Evolutionary conservation across 441 rosid species (phyloP).

Genomic region (Populus trichocarpa): DNA sequence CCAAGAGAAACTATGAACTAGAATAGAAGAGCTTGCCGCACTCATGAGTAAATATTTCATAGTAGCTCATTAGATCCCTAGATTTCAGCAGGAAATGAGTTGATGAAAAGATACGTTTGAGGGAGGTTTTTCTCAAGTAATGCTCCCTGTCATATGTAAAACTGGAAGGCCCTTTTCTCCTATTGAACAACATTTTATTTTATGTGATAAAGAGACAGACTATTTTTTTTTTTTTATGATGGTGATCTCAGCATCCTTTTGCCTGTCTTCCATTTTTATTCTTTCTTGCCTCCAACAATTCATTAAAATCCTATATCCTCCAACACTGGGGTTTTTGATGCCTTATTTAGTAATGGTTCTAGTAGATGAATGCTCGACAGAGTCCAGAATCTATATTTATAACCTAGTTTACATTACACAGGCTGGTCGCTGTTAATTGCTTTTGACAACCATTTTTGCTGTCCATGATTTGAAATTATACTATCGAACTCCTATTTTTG

Average conservation of each 20-base stretch:
- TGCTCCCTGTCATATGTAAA: background rate
- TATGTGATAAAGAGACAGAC: background rate
- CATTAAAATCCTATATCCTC: conserved; percentile 17
- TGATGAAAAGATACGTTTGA: background rate
- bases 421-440: background rate
- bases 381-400: too few relatives aligned
- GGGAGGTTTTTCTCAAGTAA: background rate
- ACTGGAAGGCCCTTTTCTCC: conserved; percentile 8
- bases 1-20: background rate
- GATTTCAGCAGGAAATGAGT: too few relatives aligned
- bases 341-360: conserved; percentile 1
- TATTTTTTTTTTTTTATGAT: background rate
- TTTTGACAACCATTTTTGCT: background rate
- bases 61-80: too few relatives aligned
- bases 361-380: conserved; percentile 13
- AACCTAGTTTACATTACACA: background rate
- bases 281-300: background rate
- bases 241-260: conserved; percentile 15
- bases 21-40: background rate
- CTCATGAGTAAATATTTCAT: too few relatives aligned
- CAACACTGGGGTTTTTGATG: conserved; percentile 28
- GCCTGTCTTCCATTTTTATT: conserved; percentile 27
- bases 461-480: too few relatives aligned
- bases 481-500: background rate
- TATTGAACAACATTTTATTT: background rate